These are phyloP conservation scores for Tubosaeta sp. DNA, from an alignment of 768 basidiomycete genomes.

Conservation along the genomic window DNA sequence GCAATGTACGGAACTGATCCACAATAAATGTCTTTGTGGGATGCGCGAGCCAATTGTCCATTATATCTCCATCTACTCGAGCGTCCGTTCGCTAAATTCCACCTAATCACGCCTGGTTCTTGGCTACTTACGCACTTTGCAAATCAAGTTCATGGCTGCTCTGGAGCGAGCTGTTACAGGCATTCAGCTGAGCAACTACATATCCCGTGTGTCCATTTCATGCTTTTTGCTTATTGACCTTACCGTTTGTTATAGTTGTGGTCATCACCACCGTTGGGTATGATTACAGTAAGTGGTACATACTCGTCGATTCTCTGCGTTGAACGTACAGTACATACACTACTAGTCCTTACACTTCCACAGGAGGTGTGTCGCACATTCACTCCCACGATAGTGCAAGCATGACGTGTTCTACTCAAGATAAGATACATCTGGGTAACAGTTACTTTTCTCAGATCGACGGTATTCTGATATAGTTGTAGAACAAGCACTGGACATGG, in stretches of 20 bases:
- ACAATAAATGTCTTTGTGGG: no score
- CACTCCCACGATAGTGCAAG: not conserved
- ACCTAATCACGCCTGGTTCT: not conserved
- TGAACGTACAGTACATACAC: not conserved
- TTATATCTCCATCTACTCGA: no score
- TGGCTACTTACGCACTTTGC: not conserved
- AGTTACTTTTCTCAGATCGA: not conserved
- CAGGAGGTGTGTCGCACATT: not conserved
- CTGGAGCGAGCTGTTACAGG: not conserved
- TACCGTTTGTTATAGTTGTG: not conserved
- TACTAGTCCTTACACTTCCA: not conserved
- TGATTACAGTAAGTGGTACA: not conserved
- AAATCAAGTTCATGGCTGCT: not conserved
- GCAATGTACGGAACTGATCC: no score
- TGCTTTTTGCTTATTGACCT: not conserved
- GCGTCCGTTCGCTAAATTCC: no score
- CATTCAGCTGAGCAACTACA: not conserved
- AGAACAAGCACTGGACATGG: not conserved
- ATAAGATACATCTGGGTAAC: slow-evolving; percentile 4
- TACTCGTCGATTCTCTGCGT: not conserved
- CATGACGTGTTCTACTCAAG: not conserved
- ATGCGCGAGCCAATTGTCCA: no score
- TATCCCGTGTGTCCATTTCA: not conserved
- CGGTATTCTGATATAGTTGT: not conserved
- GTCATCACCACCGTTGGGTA: not conserved